phyloP scores from a whole-genome alignment of 1,284 basidiomycete species.

The Leucoagaricus sp. region DNA sequence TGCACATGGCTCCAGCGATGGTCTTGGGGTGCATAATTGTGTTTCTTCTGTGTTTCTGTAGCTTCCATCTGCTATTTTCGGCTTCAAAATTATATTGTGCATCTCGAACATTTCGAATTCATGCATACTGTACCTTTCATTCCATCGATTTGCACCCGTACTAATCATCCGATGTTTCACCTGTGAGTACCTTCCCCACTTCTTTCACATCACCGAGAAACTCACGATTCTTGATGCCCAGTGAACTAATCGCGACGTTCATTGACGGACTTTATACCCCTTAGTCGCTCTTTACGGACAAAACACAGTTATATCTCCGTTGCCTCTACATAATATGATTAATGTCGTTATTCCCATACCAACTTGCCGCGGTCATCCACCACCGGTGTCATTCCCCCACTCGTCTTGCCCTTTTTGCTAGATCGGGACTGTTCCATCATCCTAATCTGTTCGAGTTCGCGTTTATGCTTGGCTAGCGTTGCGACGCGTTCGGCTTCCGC shows the following conservation, averaged over 20 bases:
- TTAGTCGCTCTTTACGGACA: constrained; percentile 15
- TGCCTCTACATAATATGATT: constrained; percentile 13
- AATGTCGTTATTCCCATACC: constrained; percentile 50
- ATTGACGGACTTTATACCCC: constrained; percentile 10
- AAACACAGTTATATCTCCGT: constrained; percentile 6
- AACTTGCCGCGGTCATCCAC: constrained; percentile 53
- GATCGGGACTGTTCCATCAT: constrained; percentile 46
- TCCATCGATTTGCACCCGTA: constrained; percentile 3
- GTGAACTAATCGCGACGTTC: neutral
- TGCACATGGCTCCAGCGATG: constrained; percentile 9
- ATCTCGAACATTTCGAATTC: constrained; percentile 13
- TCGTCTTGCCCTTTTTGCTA: constrained; percentile 29
- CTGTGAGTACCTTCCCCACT: constrained; percentile 4
- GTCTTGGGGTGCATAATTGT: constrained; percentile 9
- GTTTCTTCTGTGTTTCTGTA: constrained; percentile 10
- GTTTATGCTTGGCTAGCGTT: constrained; percentile 57
- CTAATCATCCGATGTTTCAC: constrained; percentile 14
- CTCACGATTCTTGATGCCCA: neutral
- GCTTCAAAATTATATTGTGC: constrained; percentile 15
- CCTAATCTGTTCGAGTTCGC: constrained; percentile 54
- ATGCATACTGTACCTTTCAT: constrained; percentile 7
- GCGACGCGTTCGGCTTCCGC: constrained; percentile 54
- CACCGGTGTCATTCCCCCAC: constrained; percentile 57
- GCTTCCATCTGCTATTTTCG: constrained; percentile 11
- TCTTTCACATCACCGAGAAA: neutral